phyloP scores from a whole-genome alignment of 371 early-diverging fungal species.

The Gilbertella persicaria region DNA sequence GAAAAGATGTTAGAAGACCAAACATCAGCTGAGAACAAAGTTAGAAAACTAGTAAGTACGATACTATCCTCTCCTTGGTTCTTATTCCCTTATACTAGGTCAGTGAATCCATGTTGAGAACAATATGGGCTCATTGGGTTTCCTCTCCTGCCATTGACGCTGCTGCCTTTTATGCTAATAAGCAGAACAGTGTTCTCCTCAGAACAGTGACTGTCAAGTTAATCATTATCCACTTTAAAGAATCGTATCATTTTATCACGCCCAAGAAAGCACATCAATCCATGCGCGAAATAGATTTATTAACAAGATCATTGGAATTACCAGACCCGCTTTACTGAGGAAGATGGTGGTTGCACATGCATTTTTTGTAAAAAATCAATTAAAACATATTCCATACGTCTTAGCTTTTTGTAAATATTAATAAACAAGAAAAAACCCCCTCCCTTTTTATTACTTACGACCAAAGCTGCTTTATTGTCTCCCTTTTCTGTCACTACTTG shows the following conservation, averaged over 20 bases:
- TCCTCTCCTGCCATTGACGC: constrained; percentile 31
- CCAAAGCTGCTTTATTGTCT: constrained; percentile 78
- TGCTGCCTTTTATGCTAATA: constrained; percentile 29
- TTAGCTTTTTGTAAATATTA: constrained; percentile 36
- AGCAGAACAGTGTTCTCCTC: constrained; percentile 19
- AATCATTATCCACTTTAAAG: constrained; percentile 11
- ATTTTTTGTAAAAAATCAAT: constrained; percentile 32
- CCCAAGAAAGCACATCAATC: constrained; percentile 6
- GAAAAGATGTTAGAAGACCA: constrained; percentile 1
- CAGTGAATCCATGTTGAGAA: constrained; percentile 16
- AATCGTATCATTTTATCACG: constrained; percentile 4
- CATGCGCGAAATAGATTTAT: constrained; percentile 11
- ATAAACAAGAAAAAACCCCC: background rate
- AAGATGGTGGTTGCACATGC: constrained; percentile 32
- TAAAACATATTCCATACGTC: constrained; percentile 52
- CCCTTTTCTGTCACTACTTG: constrained; percentile 74
- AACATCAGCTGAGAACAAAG: background rate
- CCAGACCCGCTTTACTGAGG: constrained; percentile 4
- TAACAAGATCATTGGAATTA: constrained; percentile 13
- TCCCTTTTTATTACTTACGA: constrained; percentile 31
- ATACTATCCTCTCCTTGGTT: background rate
- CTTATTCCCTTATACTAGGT: constrained; percentile 11
- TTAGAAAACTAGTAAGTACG: constrained; percentile 5
- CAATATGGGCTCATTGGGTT: constrained; percentile 40
- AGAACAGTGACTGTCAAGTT: constrained; percentile 27